phyloP scores from a whole-genome alignment of 1,284 basidiomycete genomes.

The Leccinum huronense region DNA sequence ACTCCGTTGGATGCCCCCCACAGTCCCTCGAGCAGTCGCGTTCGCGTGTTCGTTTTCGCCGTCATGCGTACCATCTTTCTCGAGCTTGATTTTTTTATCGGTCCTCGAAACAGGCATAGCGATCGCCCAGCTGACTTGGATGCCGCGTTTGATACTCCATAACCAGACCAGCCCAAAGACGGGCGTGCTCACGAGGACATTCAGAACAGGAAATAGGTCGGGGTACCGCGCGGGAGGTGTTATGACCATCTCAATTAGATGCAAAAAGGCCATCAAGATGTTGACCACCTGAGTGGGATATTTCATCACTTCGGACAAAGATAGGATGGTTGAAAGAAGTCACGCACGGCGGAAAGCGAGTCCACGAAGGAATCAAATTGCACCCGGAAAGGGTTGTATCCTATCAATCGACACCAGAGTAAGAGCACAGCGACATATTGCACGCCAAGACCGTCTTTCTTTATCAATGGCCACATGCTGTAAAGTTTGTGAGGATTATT shows the following conservation, averaged over 20 bases:
- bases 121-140: conserved; percentile 67
- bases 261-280: conserved; percentile 52
- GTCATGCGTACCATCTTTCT: conserved; percentile 5
- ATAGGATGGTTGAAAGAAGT: not conserved
- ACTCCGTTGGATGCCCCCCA: conserved; percentile 16
- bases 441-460: conserved; percentile 73
- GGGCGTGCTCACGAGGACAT: conserved; percentile 79
- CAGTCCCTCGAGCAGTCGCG: not conserved
- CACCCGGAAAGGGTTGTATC: conserved; percentile 62
- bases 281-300: conserved; percentile 54
- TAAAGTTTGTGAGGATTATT: conserved; percentile 6
- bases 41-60: conserved; percentile 6
- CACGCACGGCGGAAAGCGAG: conserved; percentile 57
- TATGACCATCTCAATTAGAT: conserved; percentile 62
- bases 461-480: conserved; percentile 90
- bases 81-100: conserved; percentile 2
- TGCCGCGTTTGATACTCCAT: conserved; percentile 72
- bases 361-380: conserved; percentile 48
- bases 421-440: conserved; percentile 68
- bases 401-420: conserved; percentile 82
- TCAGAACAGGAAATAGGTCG: conserved; percentile 83
- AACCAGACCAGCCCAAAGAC: conserved; percentile 75
- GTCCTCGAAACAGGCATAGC: conserved; percentile 34
- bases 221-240: conserved; percentile 74
- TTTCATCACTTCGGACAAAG: conserved; percentile 6